phyloP scores from a whole-genome alignment of 2,329 filamentous ascomycete genomes.

The Rhynchosporium graminicola region DNA sequence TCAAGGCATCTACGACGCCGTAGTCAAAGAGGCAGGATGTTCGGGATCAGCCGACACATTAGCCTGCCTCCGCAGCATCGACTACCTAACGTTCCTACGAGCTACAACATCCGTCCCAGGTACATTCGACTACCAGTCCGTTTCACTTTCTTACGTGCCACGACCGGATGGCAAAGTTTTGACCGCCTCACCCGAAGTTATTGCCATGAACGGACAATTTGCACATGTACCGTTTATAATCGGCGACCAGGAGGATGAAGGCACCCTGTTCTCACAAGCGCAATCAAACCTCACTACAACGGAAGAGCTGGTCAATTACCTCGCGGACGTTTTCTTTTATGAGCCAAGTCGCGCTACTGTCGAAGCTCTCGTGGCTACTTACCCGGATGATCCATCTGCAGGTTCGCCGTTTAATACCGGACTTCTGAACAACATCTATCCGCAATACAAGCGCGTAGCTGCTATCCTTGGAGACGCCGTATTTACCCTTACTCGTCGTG shows the following conservation, averaged over 20 bases:
- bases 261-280: conserved; percentile 71
- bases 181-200: conserved; percentile 61
- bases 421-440: conserved; percentile 69
- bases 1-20: conserved; percentile 63
- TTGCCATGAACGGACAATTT: conserved; percentile 55
- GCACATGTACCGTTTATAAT: conserved; percentile 64
- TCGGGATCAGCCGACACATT: conserved; percentile 56
- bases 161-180: conserved; percentile 69
- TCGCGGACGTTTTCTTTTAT: conserved; percentile 61
- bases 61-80: conserved; percentile 62
- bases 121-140: conserved; percentile 64
- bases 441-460: conserved; percentile 74
- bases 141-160: conserved; percentile 73
- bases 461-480: conserved; percentile 74
- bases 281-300: conserved; percentile 67
- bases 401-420: conserved; percentile 75
- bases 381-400: conserved; percentile 49
- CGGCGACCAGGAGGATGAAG: conserved; percentile 79
- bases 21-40: conserved; percentile 65
- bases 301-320: conserved; percentile 59
- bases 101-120: conserved; percentile 71
- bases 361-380: conserved; percentile 59
- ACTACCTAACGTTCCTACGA: conserved; percentile 61
- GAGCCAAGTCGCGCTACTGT: conserved; percentile 54
- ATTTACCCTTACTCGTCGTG: conserved; percentile 71